These are phyloP conservation scores for Fusarium temperatum DNA, from an alignment of 2,329 filamentous ascomycete genomes.

Conservation along the genomic window DNA sequence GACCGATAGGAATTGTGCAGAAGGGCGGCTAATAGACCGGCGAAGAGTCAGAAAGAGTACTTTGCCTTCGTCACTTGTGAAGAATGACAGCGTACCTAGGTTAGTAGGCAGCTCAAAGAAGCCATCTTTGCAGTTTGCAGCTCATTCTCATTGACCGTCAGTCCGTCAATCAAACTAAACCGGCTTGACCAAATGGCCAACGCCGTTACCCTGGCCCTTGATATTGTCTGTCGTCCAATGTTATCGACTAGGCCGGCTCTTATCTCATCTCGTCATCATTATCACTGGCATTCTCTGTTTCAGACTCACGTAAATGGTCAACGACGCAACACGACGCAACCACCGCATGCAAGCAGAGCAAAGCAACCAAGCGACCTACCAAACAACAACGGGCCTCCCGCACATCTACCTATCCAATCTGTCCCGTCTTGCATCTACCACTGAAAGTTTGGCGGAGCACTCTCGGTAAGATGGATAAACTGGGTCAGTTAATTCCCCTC, in stretches of 20 bases:
- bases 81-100: slow-evolving; percentile 6
- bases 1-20: slow-evolving; percentile 20
- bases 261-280: slow-evolving; percentile 40
- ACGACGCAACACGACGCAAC: slow-evolving; percentile 17
- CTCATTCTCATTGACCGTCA: not conserved
- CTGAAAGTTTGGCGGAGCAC: slow-evolving; percentile 38
- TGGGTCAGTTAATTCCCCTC: slow-evolving; percentile 33
- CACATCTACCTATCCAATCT: slow-evolving; percentile 11
- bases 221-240: slow-evolving; percentile 18
- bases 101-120: not conserved
- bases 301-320: slow-evolving; percentile 25
- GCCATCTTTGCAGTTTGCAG: not conserved
- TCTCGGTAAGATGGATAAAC: slow-evolving; percentile 41
- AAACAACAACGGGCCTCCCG: slow-evolving; percentile 12
- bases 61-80: slow-evolving; percentile 1
- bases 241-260: slow-evolving; percentile 12
- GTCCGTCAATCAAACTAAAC: slow-evolving; percentile 33
- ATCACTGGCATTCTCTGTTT: slow-evolving; percentile 24
- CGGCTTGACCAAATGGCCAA: slow-evolving; percentile 23
- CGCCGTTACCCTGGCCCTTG: slow-evolving; percentile 32
- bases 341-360: not conserved
- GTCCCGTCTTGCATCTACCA: slow-evolving; percentile 3
- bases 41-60: slow-evolving; percentile 8
- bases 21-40: not conserved
- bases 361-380: not conserved